Conservation (phyloP, 192 early-diverging fungal genomes). For the Haplosporangium gracile region DNA sequence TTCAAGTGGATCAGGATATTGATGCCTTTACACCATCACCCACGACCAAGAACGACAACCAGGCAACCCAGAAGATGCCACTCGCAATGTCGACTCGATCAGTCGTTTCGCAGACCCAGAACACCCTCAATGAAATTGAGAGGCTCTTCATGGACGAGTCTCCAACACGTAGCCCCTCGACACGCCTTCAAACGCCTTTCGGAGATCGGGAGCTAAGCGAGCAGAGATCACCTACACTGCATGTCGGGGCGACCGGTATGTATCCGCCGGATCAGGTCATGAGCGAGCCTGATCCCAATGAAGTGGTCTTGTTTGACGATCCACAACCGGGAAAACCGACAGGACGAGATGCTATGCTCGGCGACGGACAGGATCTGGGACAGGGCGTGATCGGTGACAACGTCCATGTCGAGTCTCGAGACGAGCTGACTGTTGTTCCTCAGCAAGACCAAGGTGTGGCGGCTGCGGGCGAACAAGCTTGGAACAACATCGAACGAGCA, state of each 20-base stretch:
- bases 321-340: background rate
- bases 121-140: slow-evolving; percentile 34
- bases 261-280: background rate
- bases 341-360: background rate
- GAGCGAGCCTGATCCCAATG: background rate
- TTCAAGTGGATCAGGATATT: background rate
- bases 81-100: background rate
- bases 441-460: background rate
- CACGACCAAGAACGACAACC: background rate
- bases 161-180: background rate
- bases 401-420: background rate
- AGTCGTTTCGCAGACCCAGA: background rate
- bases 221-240: background rate
- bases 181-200: background rate
- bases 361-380: background rate
- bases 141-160: slow-evolving; percentile 9
- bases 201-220: background rate
- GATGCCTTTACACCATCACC: background rate
- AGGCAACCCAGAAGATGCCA: background rate
- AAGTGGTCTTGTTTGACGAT: background rate
- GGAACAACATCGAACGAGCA: background rate
- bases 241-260: background rate
- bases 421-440: background rate
- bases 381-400: no score
- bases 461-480: background rate